These are phyloP conservation scores for Aureobasidium sp. DNA, from an alignment of 2,329 filamentous ascomycete species.

Conservation along the genomic window DNA sequence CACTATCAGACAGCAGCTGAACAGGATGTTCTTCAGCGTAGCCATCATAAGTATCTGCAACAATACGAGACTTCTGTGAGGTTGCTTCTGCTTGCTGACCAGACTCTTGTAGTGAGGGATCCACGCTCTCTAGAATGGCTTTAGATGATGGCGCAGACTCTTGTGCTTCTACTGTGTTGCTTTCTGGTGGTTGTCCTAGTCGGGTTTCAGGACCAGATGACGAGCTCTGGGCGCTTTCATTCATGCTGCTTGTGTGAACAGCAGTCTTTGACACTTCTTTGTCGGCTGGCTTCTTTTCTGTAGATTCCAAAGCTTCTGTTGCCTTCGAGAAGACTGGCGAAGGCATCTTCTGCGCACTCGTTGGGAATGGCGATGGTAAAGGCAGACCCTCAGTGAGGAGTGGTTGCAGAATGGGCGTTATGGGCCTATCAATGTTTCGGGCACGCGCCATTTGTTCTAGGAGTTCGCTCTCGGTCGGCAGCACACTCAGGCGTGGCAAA, in stretches of 20 bases:
- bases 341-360: slow-evolving; percentile 10
- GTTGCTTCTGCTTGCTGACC: background rate
- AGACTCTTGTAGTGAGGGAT: background rate
- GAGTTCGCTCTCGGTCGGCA: slow-evolving; percentile 1
- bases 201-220: background rate
- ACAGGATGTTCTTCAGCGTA: background rate
- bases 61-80: background rate
- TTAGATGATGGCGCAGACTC: too few species aligned
- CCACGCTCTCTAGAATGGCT: too few species aligned
- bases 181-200: too few species aligned
- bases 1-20: background rate
- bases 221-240: too few species aligned
- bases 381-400: slow-evolving; percentile 22
- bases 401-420: slow-evolving; percentile 23
- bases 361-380: slow-evolving; percentile 27
- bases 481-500: slow-evolving; percentile 19
- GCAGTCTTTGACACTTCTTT: background rate
- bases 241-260: too few species aligned
- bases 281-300: background rate
- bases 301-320: background rate
- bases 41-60: slow-evolving; percentile 4
- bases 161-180: too few species aligned
- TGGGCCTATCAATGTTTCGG: slow-evolving; percentile 15
- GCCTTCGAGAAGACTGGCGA: background rate
- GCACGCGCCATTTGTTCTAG: background rate